A percentile compares a stretch with the other conserved stretches of the same genome.
These are phyloP conservation scores for Schizosaccharomyces japonicus DNA, from an alignment of 805 yeast species.

Conservation along the genomic window DNA sequence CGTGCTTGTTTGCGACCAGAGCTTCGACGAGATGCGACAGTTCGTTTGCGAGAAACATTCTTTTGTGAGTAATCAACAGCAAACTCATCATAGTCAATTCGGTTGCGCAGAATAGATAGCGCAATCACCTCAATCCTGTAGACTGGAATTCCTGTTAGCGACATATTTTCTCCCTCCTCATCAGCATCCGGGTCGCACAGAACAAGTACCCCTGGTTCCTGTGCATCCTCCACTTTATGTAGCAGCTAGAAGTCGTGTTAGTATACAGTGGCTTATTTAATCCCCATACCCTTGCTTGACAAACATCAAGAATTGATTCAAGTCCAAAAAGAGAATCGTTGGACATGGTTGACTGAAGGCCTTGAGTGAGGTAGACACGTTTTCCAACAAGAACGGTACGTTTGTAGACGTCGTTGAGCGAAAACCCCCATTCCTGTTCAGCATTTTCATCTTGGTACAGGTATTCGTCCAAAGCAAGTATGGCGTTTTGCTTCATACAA, in stretches of 20 bases:
- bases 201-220: background rate
- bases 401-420: background rate
- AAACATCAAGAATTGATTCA: background rate
- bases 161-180: background rate
- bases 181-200: background rate
- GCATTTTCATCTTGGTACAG: background rate
- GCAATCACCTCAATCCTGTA: background rate
- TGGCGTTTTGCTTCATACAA: background rate
- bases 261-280: background rate
- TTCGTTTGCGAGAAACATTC: background rate
- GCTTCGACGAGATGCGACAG: too few relatives aligned
- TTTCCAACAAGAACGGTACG: background rate
- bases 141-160: background rate
- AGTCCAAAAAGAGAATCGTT: background rate
- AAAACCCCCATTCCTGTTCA: background rate
- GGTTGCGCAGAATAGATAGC: background rate
- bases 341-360: background rate
- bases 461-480: background rate
- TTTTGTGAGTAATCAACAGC: background rate
- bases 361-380: background rate
- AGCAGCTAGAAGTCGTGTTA: background rate
- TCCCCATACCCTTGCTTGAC: background rate
- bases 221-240: background rate
- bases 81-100: conserved; percentile 2
- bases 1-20: too few relatives aligned